Percentiles rank a stretch among this genome's conserved stretches.
Conservation (phyloP, 169 alveolate species). For the Plasmodium cynomolgi region DNA sequence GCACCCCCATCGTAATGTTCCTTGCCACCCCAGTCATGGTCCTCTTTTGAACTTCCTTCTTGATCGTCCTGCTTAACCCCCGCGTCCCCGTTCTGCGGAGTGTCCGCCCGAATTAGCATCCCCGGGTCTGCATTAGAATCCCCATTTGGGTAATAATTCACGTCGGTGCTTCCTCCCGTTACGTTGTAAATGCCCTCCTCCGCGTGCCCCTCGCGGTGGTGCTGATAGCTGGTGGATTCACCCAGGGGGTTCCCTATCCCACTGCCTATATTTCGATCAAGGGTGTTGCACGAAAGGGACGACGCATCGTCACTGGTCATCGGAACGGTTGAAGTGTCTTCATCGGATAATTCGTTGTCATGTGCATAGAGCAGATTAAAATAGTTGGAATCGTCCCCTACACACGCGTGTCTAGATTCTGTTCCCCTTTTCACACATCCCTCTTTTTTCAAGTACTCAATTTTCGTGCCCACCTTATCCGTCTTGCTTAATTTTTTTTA, state of each 20-base stretch:
- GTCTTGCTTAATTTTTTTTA: conserved; percentile 9
- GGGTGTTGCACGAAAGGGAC: conserved; percentile 10
- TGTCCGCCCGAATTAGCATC: background rate
- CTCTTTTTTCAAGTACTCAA: background rate
- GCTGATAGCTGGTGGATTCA: background rate
- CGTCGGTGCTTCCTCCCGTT: background rate
- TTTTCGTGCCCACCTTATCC: background rate
- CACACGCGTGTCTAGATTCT: background rate
- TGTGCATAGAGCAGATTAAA: conserved; percentile 33
- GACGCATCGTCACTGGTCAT: conserved; percentile 42
- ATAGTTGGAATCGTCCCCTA: background rate
- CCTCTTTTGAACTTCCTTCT: background rate
- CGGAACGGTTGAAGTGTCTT: conserved; percentile 15
- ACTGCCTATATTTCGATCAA: conserved; percentile 16
- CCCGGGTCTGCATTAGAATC: background rate
- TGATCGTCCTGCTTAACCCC: background rate
- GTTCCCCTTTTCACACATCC: background rate
- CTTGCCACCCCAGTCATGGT: background rate
- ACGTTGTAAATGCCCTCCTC: background rate
- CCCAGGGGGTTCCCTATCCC: background rate
- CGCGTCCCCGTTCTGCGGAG: background rate
- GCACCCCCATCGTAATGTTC: background rate
- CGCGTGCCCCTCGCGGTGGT: background rate
- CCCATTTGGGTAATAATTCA: background rate
- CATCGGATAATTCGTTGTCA: conserved; percentile 59